These are phyloP conservation scores for Apophysomyces variabilis DNA, from an alignment of 371 early-diverging fungal genomes.

Conservation along the genomic window DNA sequence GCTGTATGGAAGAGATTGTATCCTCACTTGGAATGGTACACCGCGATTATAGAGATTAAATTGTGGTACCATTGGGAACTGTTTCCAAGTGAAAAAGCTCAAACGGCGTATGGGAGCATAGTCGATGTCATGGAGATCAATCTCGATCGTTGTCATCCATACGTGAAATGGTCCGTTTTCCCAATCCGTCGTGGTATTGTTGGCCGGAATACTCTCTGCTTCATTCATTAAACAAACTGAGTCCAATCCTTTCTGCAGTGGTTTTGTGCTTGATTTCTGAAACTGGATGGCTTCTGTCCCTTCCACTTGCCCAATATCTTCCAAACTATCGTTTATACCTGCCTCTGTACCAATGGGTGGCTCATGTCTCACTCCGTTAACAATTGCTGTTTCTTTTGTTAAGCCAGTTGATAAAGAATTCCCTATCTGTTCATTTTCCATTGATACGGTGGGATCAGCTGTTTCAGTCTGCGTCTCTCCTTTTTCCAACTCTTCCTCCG, in stretches of 20 bases:
- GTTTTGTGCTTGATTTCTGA: not conserved
- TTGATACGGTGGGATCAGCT: slow-evolving; percentile 7
- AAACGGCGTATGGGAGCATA: slow-evolving; percentile 48
- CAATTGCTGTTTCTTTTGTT: not conserved
- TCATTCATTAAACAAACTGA: not conserved
- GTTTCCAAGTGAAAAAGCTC: slow-evolving; percentile 53
- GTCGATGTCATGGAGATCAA: slow-evolving; percentile 29
- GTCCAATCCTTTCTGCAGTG: not conserved
- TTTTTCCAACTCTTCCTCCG: slow-evolving; percentile 24
- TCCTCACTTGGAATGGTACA: slow-evolving; percentile 25
- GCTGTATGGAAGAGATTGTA: slow-evolving; percentile 24
- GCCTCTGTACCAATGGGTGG: not conserved
- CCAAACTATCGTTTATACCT: not conserved
- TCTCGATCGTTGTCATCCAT: slow-evolving; percentile 35
- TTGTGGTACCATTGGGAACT: slow-evolving; percentile 45
- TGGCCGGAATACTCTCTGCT: not conserved
- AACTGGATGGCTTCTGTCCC: not conserved
- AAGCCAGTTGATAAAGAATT: not conserved
- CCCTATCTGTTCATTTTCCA: slow-evolving; percentile 13
- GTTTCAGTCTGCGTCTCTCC: slow-evolving; percentile 18
- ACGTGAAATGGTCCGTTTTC: slow-evolving; percentile 37
- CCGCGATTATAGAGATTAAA: slow-evolving; percentile 52
- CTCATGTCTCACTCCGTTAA: slow-evolving; percentile 5
- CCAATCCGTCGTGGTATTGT: not conserved
- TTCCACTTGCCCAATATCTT: not conserved